A percentile compares a stretch with the other conserved stretches of the same genome.
phyloP scores from a whole-genome alignment of 1,284 basidiomycete genomes.

The Crepidotus sp. region DNA sequence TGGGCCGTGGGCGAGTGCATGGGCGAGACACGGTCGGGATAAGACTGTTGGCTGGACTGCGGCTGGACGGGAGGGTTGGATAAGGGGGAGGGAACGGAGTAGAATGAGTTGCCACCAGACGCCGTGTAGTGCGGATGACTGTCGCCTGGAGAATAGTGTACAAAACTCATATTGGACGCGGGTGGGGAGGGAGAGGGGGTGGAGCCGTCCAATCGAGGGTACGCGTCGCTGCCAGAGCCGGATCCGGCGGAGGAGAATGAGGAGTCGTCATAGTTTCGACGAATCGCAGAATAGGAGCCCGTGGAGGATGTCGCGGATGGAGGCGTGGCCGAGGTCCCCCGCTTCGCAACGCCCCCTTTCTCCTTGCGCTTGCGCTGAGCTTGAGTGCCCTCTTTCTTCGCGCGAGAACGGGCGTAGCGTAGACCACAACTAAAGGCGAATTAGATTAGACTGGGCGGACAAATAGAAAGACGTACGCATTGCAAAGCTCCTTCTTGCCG shows the following conservation, averaged over 20 bases:
- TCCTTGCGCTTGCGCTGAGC: conserved; percentile 37
- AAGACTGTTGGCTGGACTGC: conserved; percentile 18
- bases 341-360: conserved; percentile 30
- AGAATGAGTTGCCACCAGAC: conserved; percentile 23
- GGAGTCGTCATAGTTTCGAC: conserved; percentile 39
- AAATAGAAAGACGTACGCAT: conserved; percentile 60
- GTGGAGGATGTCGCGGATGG: conserved; percentile 33
- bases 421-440: conserved; percentile 56
- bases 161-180: conserved; percentile 40
- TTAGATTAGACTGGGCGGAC: conserved; percentile 21
- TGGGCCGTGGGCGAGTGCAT: conserved; percentile 29
- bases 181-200: conserved; percentile 58
- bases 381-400: conserved; percentile 65
- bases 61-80: conserved; percentile 32
- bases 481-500: conserved; percentile 88
- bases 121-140: conserved; percentile 25
- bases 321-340: conserved; percentile 32
- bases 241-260: conserved; percentile 47
- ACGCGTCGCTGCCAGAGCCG: conserved; percentile 46
- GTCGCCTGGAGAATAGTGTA: conserved; percentile 37
- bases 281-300: conserved; percentile 26
- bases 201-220: conserved; percentile 37
- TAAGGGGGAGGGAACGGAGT: conserved; percentile 39
- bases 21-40: conserved; percentile 32
- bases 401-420: conserved; percentile 71